Percentiles rank a stretch among this genome's conserved stretches.
These are phyloP conservation scores for Naematelia encephala DNA, from an alignment of 768 basidiomycete genomes.

Conservation along the genomic window DNA sequence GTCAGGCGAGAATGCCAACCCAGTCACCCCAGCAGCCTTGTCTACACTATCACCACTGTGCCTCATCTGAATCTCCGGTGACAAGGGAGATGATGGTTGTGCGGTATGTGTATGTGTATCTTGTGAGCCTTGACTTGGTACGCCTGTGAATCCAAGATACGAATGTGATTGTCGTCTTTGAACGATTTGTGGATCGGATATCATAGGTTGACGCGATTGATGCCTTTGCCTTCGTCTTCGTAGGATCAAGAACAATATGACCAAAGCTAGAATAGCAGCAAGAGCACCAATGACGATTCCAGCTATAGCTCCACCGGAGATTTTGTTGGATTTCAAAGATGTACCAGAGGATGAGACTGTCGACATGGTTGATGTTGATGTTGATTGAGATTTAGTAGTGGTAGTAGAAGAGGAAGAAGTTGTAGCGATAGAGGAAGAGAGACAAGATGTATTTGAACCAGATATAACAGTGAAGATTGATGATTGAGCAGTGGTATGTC, in stretches of 20 bases:
- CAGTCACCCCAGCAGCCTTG: neutral
- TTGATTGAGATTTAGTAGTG: neutral
- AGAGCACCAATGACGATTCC: conserved; percentile 30
- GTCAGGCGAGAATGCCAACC: neutral
- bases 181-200: neutral
- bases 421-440: conserved; percentile 1
- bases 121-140: neutral
- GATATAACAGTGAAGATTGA: neutral
- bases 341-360: neutral
- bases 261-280: conserved; percentile 7
- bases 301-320: conserved; percentile 28
- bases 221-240: conserved; percentile 9
- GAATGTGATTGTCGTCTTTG: conserved; percentile 1
- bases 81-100: neutral
- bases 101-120: neutral
- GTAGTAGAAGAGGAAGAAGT: neutral
- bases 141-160: neutral
- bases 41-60: neutral
- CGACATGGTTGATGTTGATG: neutral
- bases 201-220: neutral
- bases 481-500: neutral
- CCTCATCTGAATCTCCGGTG: neutral
- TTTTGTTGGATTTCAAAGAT: neutral
- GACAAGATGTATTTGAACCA: neutral
- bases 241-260: conserved; percentile 11